phyloP scores from a whole-genome alignment of 192 early-diverging fungal genomes.

The Coemansia sp. region DNA sequence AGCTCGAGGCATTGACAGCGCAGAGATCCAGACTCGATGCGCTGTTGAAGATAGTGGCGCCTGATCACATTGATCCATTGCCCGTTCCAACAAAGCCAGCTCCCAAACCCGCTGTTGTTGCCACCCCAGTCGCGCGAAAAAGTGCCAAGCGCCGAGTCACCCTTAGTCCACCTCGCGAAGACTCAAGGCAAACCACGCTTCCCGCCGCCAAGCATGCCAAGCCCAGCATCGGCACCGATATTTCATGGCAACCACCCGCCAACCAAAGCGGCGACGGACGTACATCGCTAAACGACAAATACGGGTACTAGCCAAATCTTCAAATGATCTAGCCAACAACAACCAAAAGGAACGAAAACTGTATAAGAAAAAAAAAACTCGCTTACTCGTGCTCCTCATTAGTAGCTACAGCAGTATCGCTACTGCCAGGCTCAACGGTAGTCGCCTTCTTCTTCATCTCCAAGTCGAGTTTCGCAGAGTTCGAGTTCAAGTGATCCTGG shows the following conservation, averaged over 20 bases:
- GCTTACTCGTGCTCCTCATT: conserved; percentile 19
- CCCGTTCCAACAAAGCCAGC: neutral
- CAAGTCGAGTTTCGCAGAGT: conserved; percentile 27
- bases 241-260: conserved; percentile 38
- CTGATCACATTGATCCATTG: conserved; percentile 9
- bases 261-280: conserved; percentile 45
- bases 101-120: neutral
- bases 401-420: neutral
- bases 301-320: conserved; percentile 30
- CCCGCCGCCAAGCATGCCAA: neutral
- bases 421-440: conserved; percentile 7
- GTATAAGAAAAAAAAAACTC: neutral
- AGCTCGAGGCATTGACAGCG: conserved; percentile 50
- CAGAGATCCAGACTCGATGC: conserved; percentile 25
- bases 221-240: neutral
- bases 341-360: conserved; percentile 1
- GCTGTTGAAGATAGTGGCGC: conserved; percentile 31
- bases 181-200: neutral
- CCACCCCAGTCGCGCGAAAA: neutral
- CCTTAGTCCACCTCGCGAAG: conserved; percentile 15
- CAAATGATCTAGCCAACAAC: neutral
- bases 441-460: conserved; percentile 43
- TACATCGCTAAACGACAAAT: conserved; percentile 47
- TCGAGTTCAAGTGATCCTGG: conserved; percentile 45
- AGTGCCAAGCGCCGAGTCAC: conserved; percentile 9